A percentile compares a stretch with the other conserved stretches of the same genome.
These are phyloP conservation scores for Quercus lobata DNA, from an alignment of 331 rosid genomes.

Conservation along the genomic window DNA sequence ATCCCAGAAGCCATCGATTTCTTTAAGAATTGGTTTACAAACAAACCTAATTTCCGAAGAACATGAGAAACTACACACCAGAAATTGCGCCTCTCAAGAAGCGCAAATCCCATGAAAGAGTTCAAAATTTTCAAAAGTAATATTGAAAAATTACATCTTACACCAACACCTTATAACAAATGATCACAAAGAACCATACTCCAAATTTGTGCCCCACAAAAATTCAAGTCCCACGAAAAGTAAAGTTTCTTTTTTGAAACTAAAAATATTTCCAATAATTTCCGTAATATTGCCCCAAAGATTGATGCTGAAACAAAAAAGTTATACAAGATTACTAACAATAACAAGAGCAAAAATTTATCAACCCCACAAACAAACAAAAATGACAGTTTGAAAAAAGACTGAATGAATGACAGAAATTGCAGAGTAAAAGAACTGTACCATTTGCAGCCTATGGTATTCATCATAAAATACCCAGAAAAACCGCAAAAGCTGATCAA, in stretches of 20 bases:
- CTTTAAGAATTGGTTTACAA: not conserved
- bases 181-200: not conserved
- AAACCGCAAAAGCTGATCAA: constrained; percentile 17
- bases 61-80: not conserved
- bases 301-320: not conserved
- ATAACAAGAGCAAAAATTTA: not conserved
- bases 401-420: not conserved
- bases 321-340: not conserved
- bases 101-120: not conserved
- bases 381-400: not conserved
- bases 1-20: constrained; percentile 4
- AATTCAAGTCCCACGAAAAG: not conserved
- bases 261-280: not conserved
- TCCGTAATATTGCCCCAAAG: not conserved
- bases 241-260: not conserved
- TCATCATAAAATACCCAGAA: constrained; percentile 33
- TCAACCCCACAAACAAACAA: constrained; percentile 6
- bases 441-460: constrained; percentile 37
- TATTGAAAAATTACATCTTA: not conserved
- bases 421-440: constrained; percentile 21
- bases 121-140: not conserved
- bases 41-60: not conserved
- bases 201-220: not conserved
- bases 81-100: not conserved
- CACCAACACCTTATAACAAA: not conserved